Evolutionary conservation across 768 basidiomycete species (phyloP), one percentile per base, ranked within the genome.

Genomic region (Cystoderma amianthinum): DNA sequence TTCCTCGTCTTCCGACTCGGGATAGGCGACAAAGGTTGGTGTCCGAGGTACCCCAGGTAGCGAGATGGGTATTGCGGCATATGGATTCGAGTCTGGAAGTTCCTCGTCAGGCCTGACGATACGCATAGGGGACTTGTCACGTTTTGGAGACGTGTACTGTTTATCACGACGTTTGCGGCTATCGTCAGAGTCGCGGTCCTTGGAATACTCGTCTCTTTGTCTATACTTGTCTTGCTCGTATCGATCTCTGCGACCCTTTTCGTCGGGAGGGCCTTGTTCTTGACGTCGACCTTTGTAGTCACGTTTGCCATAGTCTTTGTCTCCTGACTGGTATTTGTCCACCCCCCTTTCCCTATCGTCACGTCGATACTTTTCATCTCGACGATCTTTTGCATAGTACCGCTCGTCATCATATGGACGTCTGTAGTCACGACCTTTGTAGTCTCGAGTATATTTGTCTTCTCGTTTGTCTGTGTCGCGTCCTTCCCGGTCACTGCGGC

Each of bases 331-430:
- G 12, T 48, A 44, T 19, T 43, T 24, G 34, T 50, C 40, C 16
- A 38, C 33, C 12, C 47, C 47, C 38, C 47, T 43, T 4, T 46
- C 46, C 32, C 39, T 37, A 18, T 39, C 38, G 12, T 41, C 32
- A 16, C 42, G 25, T 20, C 46, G 36, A 10, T 48, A 44, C 19
- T 43, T 24, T 24, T 50, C 41, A 10, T 41, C 33, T 12, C 47
- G 46, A 30, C 44, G 42, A 6, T 46, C 46, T 36, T 36, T 37
- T 3, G 54, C 48, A 16, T 45, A 47, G 30, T 53, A 51, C 28
- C 45, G 41, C 18, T 44, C 39, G 15, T 50, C 51, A 18, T 38
- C 36, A 21, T 53, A 46, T 24, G 36, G 24, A 18, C 17, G n/a
- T 9, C 16, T 9, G n/a, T 36, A n/a, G n/a, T 36, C 7, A 7